These are phyloP conservation scores for Parmales sp. DNA, from an alignment of 108 stramenopile species.

Conservation along the genomic window DNA sequence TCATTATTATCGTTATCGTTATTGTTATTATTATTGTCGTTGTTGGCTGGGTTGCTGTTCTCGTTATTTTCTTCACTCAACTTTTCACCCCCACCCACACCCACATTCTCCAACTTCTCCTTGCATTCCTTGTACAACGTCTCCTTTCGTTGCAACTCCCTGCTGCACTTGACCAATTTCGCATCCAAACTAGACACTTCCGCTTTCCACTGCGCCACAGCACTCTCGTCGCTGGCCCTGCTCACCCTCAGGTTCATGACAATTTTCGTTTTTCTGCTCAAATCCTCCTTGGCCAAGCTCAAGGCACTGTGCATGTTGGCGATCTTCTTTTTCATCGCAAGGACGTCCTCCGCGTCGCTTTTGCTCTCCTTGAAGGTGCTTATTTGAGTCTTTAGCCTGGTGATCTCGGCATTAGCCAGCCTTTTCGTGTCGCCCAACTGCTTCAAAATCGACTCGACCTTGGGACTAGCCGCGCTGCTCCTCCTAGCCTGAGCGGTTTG, in stretches of 20 bases:
- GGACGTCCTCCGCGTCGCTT: not conserved
- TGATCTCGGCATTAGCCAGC: not conserved
- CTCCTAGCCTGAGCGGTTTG: not conserved
- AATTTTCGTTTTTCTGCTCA: not conserved
- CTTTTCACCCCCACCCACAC: not conserved
- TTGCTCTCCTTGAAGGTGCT: not conserved
- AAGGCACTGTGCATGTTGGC: not conserved
- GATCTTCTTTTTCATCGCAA: not conserved
- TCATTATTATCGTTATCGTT: too few relatives aligned
- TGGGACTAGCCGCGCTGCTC: not conserved
- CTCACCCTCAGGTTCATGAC: slow-evolving; percentile 5
- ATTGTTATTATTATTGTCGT: not conserved
- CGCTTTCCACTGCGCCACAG: slow-evolving; percentile 8
- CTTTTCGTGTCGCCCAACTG: slow-evolving; percentile 6
- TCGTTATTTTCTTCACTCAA: not conserved
- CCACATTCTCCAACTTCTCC: not conserved
- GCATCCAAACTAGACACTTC: not conserved
- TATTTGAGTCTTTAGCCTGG: not conserved
- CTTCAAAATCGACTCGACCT: slow-evolving; percentile 5
- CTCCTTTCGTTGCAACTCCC: not conserved
- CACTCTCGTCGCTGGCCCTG: not conserved
- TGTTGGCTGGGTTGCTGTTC: not conserved
- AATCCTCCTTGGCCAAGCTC: not conserved
- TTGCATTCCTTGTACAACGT: not conserved
- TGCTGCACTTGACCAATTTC: not conserved